Conservation (phyloP, 2,329 filamentous ascomycete species). For the Apiospora marii region DNA sequence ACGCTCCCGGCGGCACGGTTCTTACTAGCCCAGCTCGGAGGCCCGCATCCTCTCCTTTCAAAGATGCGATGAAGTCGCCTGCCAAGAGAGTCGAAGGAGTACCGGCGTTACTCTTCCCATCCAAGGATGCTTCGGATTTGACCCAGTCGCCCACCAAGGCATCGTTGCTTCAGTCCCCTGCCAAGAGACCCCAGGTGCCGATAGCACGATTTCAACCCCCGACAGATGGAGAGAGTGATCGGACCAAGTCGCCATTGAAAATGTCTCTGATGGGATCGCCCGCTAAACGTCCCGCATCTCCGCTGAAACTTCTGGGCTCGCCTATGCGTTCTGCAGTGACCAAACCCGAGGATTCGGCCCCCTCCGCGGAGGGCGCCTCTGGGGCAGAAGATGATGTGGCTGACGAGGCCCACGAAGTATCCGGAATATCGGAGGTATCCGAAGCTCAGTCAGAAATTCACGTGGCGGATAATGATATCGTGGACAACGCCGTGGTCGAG, state of each 20-base stretch:
- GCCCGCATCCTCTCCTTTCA: conserved; percentile 59
- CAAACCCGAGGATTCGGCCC: neutral
- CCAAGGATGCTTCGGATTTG: conserved; percentile 37
- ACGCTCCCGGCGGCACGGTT: conserved; percentile 41
- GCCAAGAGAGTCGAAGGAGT: conserved; percentile 60
- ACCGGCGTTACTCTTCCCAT: conserved; percentile 38
- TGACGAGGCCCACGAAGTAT: neutral
- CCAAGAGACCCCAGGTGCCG: conserved; percentile 51
- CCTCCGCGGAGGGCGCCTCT: neutral
- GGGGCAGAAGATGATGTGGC: neutral
- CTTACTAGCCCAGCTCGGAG: conserved; percentile 65
- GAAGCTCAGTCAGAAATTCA: neutral
- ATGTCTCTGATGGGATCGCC: conserved; percentile 41
- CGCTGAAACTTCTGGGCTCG: conserved; percentile 37
- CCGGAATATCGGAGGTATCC: neutral
- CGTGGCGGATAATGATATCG: conserved; percentile 37
- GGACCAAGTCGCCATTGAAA: conserved; percentile 46
- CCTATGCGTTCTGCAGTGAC: conserved; percentile 22
- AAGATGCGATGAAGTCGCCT: conserved; percentile 63
- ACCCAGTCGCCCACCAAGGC: conserved; percentile 56
- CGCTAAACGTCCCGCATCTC: conserved; percentile 41
- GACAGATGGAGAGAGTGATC: conserved; percentile 40
- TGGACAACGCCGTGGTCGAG: conserved; percentile 44
- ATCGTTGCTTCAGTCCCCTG: conserved; percentile 60
- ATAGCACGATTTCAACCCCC: conserved; percentile 36